These are phyloP conservation scores for Leccinum barrowsii DNA, from an alignment of 768 basidiomycete genomes.

Conservation along the genomic window DNA sequence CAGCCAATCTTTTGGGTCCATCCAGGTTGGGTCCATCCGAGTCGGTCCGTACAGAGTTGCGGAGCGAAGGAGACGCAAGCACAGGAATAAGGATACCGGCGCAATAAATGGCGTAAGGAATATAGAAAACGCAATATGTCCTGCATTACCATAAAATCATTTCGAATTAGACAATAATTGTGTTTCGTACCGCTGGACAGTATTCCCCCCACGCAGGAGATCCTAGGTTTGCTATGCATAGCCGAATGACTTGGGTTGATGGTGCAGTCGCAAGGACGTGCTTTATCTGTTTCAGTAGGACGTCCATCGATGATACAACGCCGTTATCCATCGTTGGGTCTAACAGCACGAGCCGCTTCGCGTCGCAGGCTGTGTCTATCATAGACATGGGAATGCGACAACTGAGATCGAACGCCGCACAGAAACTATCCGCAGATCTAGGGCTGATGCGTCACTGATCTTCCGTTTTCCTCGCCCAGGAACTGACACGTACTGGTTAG, in stretches of 20 bases:
- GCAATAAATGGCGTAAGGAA: conserved; percentile 57
- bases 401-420: conserved; percentile 71
- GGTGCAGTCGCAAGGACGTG: conserved; percentile 25
- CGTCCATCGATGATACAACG: conserved; percentile 14
- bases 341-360: conserved; percentile 38
- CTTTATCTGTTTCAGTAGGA: conserved; percentile 32
- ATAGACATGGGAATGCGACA: conserved; percentile 51
- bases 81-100: conserved; percentile 54
- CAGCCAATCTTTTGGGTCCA: conserved; percentile 81
- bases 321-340: conserved; percentile 14
- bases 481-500: conserved; percentile 45
- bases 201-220: conserved; percentile 70
- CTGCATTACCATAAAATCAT: conserved; percentile 35
- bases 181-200: conserved; percentile 44
- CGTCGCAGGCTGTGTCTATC: conserved; percentile 41
- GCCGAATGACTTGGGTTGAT: conserved; percentile 42
- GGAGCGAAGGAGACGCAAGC: conserved; percentile 68
- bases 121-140: conserved; percentile 72
- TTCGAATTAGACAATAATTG: background rate
- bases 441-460: conserved; percentile 10
- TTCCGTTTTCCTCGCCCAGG: conserved; percentile 1
- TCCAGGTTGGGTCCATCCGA: conserved; percentile 52
- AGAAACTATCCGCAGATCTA: conserved; percentile 60
- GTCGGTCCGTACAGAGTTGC: conserved; percentile 49
- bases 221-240: conserved; percentile 63